Conservation (phyloP, 31 red algal species). For the Endocladia muricata region DNA sequence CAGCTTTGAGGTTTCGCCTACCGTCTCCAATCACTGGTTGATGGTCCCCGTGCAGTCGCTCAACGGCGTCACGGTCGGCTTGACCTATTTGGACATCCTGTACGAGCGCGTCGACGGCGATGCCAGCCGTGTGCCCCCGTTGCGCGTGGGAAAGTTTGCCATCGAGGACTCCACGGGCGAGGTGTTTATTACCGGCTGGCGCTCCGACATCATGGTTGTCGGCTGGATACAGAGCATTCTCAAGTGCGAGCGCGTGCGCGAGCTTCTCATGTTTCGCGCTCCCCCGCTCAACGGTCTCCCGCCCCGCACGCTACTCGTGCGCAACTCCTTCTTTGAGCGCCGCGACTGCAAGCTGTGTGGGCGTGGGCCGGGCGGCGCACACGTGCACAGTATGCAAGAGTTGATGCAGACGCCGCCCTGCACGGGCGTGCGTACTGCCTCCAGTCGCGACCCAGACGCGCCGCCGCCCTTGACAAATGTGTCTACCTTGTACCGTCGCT, state of each 20-base stretch:
- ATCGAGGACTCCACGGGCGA: slow-evolving; percentile 73
- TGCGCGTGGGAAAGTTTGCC: slow-evolving; percentile 57
- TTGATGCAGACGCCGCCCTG: no score
- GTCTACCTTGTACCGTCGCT: slow-evolving; percentile 50
- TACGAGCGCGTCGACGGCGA: slow-evolving; percentile 16
- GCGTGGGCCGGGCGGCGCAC: neutral
- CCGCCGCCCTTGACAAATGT: slow-evolving; percentile 34
- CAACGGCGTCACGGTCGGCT: slow-evolving; percentile 61
- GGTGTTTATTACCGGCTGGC: slow-evolving; percentile 64
- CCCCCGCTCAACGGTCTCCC: slow-evolving; percentile 31
- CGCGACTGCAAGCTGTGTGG: slow-evolving; percentile 65
- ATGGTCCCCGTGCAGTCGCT: slow-evolving; percentile 59
- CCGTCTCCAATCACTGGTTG: slow-evolving; percentile 57
- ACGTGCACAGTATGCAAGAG: neutral
- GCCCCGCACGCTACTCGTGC: slow-evolving; percentile 34
- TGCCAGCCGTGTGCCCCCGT: slow-evolving; percentile 36
- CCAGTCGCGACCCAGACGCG: neutral
- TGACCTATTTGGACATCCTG: slow-evolving; percentile 57
- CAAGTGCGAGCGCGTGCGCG: slow-evolving; percentile 68
- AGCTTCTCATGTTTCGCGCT: slow-evolving; percentile 50
- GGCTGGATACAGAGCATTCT: slow-evolving; percentile 78
- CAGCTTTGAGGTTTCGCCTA: slow-evolving; percentile 43
- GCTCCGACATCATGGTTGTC: slow-evolving; percentile 48
- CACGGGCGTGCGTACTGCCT: slow-evolving; percentile 11
- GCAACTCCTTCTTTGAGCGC: slow-evolving; percentile 74